These are phyloP conservation scores for Trematosphaeria pertusa DNA, from an alignment of 2,329 filamentous ascomycete genomes.

Conservation along the genomic window DNA sequence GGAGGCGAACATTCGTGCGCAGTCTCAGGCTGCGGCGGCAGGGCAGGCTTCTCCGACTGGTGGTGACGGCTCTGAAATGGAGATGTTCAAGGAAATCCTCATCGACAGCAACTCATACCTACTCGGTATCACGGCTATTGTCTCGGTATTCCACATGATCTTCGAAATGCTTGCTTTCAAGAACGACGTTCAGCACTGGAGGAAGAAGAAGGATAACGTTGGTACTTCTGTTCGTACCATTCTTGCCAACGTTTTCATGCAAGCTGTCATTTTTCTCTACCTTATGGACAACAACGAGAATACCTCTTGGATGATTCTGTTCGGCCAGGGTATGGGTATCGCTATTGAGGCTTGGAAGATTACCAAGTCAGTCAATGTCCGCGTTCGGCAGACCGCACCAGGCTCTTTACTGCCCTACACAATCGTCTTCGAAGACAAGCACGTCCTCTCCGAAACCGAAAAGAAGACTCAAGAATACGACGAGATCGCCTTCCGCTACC, in stretches of 20 bases:
- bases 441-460: conserved; percentile 92
- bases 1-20: conserved; percentile 86
- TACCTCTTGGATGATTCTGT: conserved; percentile 98
- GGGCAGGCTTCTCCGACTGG: conserved; percentile 75
- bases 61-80: conserved; percentile 91
- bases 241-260: conserved; percentile 97
- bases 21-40: conserved; percentile 75
- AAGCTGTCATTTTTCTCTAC: conserved; percentile 93
- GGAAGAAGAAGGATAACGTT: conserved; percentile 99
- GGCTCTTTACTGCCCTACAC: conserved; percentile 79
- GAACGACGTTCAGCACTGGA: conserved; percentile 95
- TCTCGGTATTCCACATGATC: conserved; percentile 89
- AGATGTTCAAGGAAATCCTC: conserved; percentile 95
- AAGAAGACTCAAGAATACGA: conserved; percentile 99
- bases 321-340: conserved; percentile 86
- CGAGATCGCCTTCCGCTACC: conserved; percentile 95
- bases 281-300: conserved; percentile 96
- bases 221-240: conserved; percentile 97
- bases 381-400: conserved; percentile 71
- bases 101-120: conserved; percentile 94
- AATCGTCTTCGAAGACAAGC: conserved; percentile 92
- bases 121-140: conserved; percentile 81
- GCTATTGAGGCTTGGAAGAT: conserved; percentile 89
- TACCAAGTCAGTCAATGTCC: conserved; percentile 91
- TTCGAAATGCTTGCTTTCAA: conserved; percentile 97